These are phyloP conservation scores for Candida ulmi DNA, from an alignment of 805 yeast genomes.

Conservation along the genomic window DNA sequence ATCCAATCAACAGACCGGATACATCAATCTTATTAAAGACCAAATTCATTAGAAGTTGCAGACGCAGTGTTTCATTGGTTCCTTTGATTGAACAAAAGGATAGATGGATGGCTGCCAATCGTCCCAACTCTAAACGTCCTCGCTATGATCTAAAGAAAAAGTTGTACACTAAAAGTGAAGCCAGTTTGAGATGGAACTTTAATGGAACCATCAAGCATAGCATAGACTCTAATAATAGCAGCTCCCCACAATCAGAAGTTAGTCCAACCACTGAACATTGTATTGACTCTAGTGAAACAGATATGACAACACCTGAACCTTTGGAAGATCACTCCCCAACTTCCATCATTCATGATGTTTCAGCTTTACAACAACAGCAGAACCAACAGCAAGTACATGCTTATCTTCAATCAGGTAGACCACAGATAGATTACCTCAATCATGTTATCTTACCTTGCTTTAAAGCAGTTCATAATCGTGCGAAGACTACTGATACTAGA, in stretches of 20 bases:
- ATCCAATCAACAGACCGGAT: constrained; percentile 59
- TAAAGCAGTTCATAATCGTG: constrained; percentile 44
- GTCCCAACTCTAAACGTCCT: constrained; percentile 29
- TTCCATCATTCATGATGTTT: constrained; percentile 1
- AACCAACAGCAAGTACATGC: too few species aligned
- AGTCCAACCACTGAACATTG: constrained; percentile 12
- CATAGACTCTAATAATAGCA: not conserved
- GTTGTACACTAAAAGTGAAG: constrained; percentile 22
- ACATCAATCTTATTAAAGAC: constrained; percentile 51
- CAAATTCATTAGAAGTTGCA: constrained; percentile 40
- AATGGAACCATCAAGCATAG: constrained; percentile 5
- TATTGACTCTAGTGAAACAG: constrained; percentile 14
- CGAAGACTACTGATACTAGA: constrained; percentile 44
- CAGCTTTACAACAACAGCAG: too few species aligned
- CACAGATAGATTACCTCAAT: constrained; percentile 30
- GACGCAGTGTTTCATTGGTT: constrained; percentile 25
- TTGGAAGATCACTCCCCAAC: not conserved
- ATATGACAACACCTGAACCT: constrained; percentile 15
- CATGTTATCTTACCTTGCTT: constrained; percentile 41
- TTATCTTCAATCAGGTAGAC: too few species aligned
- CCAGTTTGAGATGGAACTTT: constrained; percentile 22
- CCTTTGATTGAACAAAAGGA: constrained; percentile 36
- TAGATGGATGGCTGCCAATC: constrained; percentile 27
- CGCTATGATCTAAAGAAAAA: constrained; percentile 29
- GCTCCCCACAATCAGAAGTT: constrained; percentile 8